A percentile compares a stretch with the other conserved stretches of the same genome.
Evolutionary conservation across 306 rosid genomes (phyloP).

Genomic region (Vigna trinervia): DNA sequence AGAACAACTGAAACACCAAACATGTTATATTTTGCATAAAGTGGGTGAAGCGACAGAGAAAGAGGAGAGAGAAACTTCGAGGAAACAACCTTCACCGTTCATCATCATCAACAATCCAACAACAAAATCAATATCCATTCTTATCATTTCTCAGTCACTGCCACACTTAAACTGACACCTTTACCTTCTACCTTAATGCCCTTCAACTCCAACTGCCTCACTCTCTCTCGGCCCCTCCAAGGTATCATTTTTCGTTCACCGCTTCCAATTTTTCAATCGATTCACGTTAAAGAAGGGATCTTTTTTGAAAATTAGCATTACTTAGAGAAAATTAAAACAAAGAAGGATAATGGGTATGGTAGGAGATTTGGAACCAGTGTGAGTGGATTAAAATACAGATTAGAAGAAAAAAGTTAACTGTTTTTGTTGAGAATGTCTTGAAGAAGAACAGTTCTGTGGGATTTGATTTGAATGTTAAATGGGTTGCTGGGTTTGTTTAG

Average conservation of each 20-base stretch:
- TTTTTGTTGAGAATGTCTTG: constrained; percentile 15
- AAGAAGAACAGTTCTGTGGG: neutral
- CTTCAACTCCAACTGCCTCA: constrained; percentile 30
- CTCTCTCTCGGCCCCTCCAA: constrained; percentile 16
- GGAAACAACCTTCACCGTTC: constrained; percentile 50
- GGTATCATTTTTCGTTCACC: constrained; percentile 34
- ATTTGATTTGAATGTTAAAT: constrained; percentile 43
- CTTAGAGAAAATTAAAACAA: neutral
- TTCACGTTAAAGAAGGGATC: neutral
- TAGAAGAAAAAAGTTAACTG: neutral
- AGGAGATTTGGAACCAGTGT: constrained; percentile 19
- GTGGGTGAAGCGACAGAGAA: constrained; percentile 1
- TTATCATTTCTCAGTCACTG: constrained; percentile 13
- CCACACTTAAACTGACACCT: constrained; percentile 27
- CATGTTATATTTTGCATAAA: neutral
- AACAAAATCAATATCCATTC: constrained; percentile 22
- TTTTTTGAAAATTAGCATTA: neutral
- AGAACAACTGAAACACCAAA: neutral
- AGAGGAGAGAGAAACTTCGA: constrained; percentile 44
- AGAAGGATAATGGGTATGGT: neutral
- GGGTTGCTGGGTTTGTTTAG: constrained; percentile 45
- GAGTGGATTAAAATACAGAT: constrained; percentile 20
- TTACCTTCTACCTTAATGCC: constrained; percentile 23
- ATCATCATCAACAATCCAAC: neutral
- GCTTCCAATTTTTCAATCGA: neutral